These are phyloP conservation scores for Malus hybrid DNA, from an alignment of 331 rosid genomes.

Conservation along the genomic window DNA sequence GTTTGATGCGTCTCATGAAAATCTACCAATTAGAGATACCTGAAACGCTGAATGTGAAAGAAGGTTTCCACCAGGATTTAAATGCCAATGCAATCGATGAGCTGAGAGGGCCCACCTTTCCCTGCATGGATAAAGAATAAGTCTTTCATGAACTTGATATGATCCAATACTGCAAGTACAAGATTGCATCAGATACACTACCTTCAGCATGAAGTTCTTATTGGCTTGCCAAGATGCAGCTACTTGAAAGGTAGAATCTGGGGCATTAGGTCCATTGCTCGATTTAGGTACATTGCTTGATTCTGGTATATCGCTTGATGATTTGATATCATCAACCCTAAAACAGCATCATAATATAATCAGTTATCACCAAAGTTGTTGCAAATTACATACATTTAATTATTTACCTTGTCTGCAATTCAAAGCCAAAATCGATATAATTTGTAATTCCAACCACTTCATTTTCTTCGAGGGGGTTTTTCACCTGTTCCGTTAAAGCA, in stretches of 20 bases:
- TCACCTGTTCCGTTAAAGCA: conserved; percentile 60
- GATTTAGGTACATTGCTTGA: neutral
- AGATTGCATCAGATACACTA: conserved; percentile 20
- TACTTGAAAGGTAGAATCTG: conserved; percentile 75
- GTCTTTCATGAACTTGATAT: conserved; percentile 19
- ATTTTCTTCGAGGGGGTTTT: conserved; percentile 78
- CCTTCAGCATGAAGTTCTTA: conserved; percentile 84
- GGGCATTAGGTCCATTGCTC: conserved; percentile 17
- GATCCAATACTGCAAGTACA: conserved; percentile 1
- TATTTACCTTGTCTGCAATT: conserved; percentile 67
- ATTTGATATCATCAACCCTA: conserved; percentile 60
- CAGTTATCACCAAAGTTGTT: conserved; percentile 15
- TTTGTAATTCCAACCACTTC: conserved; percentile 86
- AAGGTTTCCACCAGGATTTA: conserved; percentile 99
- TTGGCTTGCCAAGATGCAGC: conserved; percentile 99
- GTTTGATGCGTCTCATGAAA: conserved; percentile 4
- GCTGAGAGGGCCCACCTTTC: conserved; percentile 70
- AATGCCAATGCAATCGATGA: conserved; percentile 69
- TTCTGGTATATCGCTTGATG: conserved; percentile 29
- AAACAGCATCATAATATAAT: conserved; percentile 12
- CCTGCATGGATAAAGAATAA: conserved; percentile 41
- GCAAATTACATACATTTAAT: neutral
- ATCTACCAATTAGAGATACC: conserved; percentile 36
- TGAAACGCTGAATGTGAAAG: conserved; percentile 81
- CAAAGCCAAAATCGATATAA: conserved; percentile 94